Conservation (phyloP, 768 basidiomycete genomes). For the Solioccasus polychromus region DNA sequence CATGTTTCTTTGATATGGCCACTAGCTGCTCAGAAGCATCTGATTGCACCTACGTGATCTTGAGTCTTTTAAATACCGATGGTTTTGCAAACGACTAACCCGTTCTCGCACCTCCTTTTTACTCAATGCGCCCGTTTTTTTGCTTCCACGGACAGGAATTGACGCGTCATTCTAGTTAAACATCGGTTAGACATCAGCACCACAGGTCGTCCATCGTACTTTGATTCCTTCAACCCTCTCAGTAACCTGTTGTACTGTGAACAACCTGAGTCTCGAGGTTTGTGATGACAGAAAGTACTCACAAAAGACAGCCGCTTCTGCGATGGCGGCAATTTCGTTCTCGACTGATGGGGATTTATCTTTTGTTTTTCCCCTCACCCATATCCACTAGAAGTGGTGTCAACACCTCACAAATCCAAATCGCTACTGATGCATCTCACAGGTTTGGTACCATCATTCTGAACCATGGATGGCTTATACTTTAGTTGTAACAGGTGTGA, state of each 20-base stretch:
- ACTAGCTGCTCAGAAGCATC: conserved; percentile 58
- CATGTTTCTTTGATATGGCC: conserved; percentile 53
- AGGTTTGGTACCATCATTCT: conserved; percentile 73
- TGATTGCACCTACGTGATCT: conserved; percentile 47
- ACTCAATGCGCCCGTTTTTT: conserved; percentile 68
- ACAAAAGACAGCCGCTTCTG: conserved; percentile 49
- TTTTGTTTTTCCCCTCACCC: conserved; percentile 39
- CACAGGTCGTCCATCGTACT: conserved; percentile 29
- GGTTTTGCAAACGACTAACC: conserved; percentile 32
- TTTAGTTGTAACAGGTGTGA: conserved; percentile 28
- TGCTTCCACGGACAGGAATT: conserved; percentile 65
- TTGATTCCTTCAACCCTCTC: conserved; percentile 59
- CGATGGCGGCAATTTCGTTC: conserved; percentile 31
- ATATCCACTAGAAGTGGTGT: conserved; percentile 55
- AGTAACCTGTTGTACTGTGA: conserved; percentile 55
- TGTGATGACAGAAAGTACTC: conserved; percentile 10
- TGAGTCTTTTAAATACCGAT: not conserved
- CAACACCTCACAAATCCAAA: not conserved
- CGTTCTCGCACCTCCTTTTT: conserved; percentile 75
- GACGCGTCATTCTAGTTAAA: conserved; percentile 54
- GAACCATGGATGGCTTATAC: conserved; percentile 77
- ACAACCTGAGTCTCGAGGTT: not conserved
- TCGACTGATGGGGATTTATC: conserved; percentile 1
- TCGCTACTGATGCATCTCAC: conserved; percentile 33
- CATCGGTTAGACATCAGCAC: conserved; percentile 1